Evolutionary conservation across 495 filamentous ascomycete genomes (phyloP), one percentile per base, ranked within the genome.

Genomic region (Aeminium ludgeri): DNA sequence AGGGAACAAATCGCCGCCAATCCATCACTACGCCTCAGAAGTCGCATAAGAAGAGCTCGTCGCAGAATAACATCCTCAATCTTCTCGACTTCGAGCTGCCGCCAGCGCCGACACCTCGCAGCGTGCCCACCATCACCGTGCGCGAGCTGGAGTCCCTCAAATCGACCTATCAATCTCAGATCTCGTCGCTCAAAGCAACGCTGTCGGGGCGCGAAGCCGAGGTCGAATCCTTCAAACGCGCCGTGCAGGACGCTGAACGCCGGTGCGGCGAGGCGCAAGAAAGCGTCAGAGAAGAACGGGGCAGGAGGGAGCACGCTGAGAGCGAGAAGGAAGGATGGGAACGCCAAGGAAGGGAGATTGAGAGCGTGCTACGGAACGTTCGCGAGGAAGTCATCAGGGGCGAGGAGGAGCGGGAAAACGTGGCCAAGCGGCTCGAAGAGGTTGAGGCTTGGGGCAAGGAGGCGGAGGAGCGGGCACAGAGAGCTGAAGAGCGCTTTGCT

Each of bases 61-160:
- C n/a, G n/a, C 55, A 55, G 30, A 57, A 60, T 16, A 63, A 65
- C 47, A 58, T 67, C 40, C 58, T 59, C 25, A 79, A 79, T 47
- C 69, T 96, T 7, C 71, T 97, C 29, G 89, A 97, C 56, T 94
- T 95, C 54, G 86, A 95, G 48, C 78, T 95, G 12, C 83, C 85
- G 8, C 82, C 84, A 2, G 70, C 77, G 10, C 85, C 86, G 2
- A 96, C 89, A 1, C 89, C 89, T 13, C 79, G 87, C 41, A 91
- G 82, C 31, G 74, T 96, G 31, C 89, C 89, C 1, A 80, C 77
- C 11, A 76, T 96, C 46, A 93, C 91, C 2, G 80, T 86, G 0
- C 78, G 89, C 20, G 89, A 97, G 60, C 66, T 96, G 0, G 89
- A 97, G 53, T 80, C 74, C 6, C 66, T 97, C 37, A 95, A 95